Evolutionary conservation across 768 basidiomycete genomes (phyloP), one percentile per base, ranked within the genome.

Genomic region (Hericium alpestre): DNA sequence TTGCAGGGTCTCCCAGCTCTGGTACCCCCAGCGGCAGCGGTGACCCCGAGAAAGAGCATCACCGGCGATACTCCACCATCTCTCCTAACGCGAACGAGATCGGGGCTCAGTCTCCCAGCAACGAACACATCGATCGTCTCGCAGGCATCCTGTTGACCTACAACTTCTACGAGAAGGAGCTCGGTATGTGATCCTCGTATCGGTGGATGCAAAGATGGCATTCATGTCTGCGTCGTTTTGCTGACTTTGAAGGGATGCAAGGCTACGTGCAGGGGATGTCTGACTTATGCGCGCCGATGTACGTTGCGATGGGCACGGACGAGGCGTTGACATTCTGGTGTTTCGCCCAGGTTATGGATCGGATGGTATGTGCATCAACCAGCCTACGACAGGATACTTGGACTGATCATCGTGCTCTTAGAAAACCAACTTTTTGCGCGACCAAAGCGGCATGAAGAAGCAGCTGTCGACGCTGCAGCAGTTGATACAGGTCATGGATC

Each of bases 251-350:
- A 57, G 51, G 55, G n/a, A 39, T 52, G 55, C 56, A 59, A 87
- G 93, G 94, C 27, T 97, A 98, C 68, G 96, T 98, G 4, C 96
- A 98, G 70, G 96, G 96, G 37, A 98, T 98, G 96, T 93, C 90
- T 2, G 96, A 99, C 70, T 79, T 99, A 13, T 90, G 90, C 63
- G 87, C 91, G 3, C 96, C 96, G 12, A 72, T 98, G 6, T 98
- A 97, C 65, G 86, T 98, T 23, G 90, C 93, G 15, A 85, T 90
- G 80, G 84, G 79, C 54, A 89, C 83, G 7, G 87, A 96, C 61
- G 93, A 95, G 65, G 88, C 87, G 54, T 71, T 91, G 71, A 91
- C 90, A 1, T 98, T 97, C 72, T 97, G 94, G 93, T 93, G 92
- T 66, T 93, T 99, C 65, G 93, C 90, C 20, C 82, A 87, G 61